Percentiles rank a stretch among this genome's conserved stretches.
Evolutionary conservation across 495 filamentous ascomycete genomes (phyloP).

Genomic region (Chaetomium tenue): DNA sequence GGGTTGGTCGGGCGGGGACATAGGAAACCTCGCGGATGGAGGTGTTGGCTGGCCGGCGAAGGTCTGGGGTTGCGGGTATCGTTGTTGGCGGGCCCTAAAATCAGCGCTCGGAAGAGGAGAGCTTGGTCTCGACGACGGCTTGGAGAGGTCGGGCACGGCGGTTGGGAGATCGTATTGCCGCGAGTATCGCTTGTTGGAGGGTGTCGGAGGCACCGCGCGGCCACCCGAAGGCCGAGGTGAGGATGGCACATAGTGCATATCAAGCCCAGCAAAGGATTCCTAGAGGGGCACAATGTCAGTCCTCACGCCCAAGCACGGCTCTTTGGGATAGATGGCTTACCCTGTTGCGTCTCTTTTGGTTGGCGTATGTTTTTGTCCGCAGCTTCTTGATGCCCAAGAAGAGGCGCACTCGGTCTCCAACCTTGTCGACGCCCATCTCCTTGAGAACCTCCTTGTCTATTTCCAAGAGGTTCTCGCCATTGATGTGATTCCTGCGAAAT

Average conservation of each 20-base stretch:
- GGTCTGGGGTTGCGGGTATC: constrained; percentile 44
- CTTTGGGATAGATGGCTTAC: constrained; percentile 54
- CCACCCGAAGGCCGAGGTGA: constrained; percentile 61
- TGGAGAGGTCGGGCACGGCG: constrained; percentile 47
- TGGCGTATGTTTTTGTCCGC: constrained; percentile 76
- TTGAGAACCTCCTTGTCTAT: constrained; percentile 95
- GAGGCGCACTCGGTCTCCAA: constrained; percentile 94
- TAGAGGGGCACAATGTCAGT: constrained; percentile 19
- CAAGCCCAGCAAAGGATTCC: constrained; percentile 69
- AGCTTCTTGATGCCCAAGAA: constrained; percentile 91
- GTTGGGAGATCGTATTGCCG: constrained; percentile 56
- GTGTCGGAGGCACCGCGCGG: constrained; percentile 48
- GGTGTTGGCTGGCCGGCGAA: constrained; percentile 36
- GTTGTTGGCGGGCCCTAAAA: constrained; percentile 42
- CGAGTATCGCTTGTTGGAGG: constrained; percentile 72
- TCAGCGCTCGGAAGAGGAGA: constrained; percentile 66
- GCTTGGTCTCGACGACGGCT: constrained; percentile 62
- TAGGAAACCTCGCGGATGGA: constrained; percentile 38
- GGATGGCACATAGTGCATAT: constrained; percentile 60
- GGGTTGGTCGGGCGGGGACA: constrained; percentile 39
- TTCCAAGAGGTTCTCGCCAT: constrained; percentile 91
- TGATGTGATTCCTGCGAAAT: constrained; percentile 93
- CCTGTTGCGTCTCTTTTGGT: constrained; percentile 81
- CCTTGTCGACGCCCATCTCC: constrained; percentile 97
- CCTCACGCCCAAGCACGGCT: constrained; percentile 17